Evolutionary conservation across 108 stramenopile genomes (phyloP), one percentile per base, ranked within the genome.

Genomic region (Cyclotella atomus): DNA sequence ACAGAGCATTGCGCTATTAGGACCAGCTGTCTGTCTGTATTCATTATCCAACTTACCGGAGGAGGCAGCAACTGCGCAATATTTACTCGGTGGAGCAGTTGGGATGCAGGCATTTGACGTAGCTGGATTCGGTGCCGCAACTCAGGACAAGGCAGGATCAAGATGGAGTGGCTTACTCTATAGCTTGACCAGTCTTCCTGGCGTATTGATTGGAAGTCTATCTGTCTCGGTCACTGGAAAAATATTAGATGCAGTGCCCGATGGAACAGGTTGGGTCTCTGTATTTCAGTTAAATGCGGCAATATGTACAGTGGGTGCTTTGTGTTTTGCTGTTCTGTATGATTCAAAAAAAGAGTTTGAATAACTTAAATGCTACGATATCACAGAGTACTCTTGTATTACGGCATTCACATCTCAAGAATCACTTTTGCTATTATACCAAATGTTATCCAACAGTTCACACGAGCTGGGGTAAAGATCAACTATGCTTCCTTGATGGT

Each of bases 91-190:
- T 0, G 84, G 77, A 20, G 63, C 87, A 16, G 83, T 90, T 3
- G 92, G 87, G 32, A 30, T 90, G 35, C 88, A 88, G 65, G 84
- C 91, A 1, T 88, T 88, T 70, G 88, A 89, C 49, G 83, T 81
- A 6, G 91, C 89, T 17, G 91, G 91, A 49, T 92, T 88, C 57
- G 87, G 86, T 29, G 86, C 91, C 7, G 89, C 87, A 10, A 86
- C 84, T 35, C 92, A 93, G 77, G 92, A 93, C 61, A 93, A 90
- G 63, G 92, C 92, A 25, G 89, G 91, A 16, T 54, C 76, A n/a
- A 75, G 82, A 52, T 93, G 89, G 89, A 73, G 88, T 10, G 92
- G 92, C 33, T 72, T 93, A 10, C 50, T 93, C 65, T 93, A 93
- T 61, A 73, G 75, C 10, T 49, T 93, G 14, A 90, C 92, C 17